Base-by-base conservation (phyloP, 2,329 filamentous ascomycete genomes). In the Corynespora cassiicola region DNA sequence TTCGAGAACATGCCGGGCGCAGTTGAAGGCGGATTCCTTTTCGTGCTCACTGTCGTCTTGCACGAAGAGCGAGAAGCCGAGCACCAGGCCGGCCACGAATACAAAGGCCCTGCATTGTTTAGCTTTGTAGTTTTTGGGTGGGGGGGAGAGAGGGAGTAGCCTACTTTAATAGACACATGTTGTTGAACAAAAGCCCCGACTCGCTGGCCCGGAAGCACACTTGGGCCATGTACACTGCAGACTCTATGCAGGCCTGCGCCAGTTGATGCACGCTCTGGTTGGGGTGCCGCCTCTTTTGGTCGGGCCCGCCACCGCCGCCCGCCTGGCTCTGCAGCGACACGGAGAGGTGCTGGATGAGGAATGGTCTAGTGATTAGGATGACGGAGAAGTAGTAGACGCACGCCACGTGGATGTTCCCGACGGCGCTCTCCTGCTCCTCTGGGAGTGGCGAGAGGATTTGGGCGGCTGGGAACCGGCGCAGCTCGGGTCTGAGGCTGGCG, bases 151-250 rank as follows among this genome's bases (percentile, higher is more conserved):
- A 17, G 9, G 2, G 12, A 1, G 20, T n/a, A 6, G 36, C 75
- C 61, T 60, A 80, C 79, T 82, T 83, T 37, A 83, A 63, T 5
- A 83, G 75, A 24, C 77, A 79, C 79, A 82, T 81, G 37, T 82
- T 82, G 7, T 71, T 72, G 9, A 78, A 63, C 0, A 81, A 54
- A 1, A 77, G 33, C 0, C 67, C 63, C 2, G 73, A 68, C 7
- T 69, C 69, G 8, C 74, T 61, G 1, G 76, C 72, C 36, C 80
- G 73, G 14, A 71, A 52, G 32, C 78, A 81, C 12, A 77, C 78
- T 33, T 81, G 77, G 1, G 77, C 72, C 57, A 82, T 72, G 39
- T 77, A 81, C 2, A 77, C 69, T 0, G 79, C 79, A 0, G 79
- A 76, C 36, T 82, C 77, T 1, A 81, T 65, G 47, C 80, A 83